Base-by-base conservation (phyloP, 2,329 filamentous ascomycete genomes). In the Corynespora cassiicola region DNA sequence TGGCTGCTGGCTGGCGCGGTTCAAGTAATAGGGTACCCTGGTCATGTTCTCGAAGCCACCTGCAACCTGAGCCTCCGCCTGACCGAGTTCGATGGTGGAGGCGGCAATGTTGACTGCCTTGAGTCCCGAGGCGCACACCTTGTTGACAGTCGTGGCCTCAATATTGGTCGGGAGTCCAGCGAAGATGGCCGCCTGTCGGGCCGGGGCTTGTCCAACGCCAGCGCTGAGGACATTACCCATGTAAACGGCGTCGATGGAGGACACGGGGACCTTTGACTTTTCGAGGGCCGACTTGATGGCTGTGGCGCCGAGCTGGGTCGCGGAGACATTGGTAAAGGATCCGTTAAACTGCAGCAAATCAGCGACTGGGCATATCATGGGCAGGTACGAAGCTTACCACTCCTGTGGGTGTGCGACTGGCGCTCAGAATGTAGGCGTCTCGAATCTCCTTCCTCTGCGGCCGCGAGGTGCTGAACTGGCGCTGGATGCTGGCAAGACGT, bases 31-130 rank as follows among this genome's bases (percentile, higher is more conserved):
- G 3, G 94, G 94, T 4, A 96, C 90, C 24, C 87, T 81, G 5
- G 88, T 89, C 94, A 99, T 99, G 71, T 89, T 96, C 75, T 99
- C 94, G 88, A 99, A 96, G 36, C 94, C 94, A 47, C 94, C 94
- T 1, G 94, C 94, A 6, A 97, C 79, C 66, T 95, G 88, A 0
- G 88, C 91, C 60, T 95, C 88, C 11, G 90, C 82, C 7, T 95
- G 79, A 5, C 94, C 92, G 8, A 99, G 81, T 71, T 96, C 89
- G 56, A 97, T 96, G 63, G 95, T 94, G 63, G 96, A 90, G 1
- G 92, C 92, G 1, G 92, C 94, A 28, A 97, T 80, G 15, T 81
- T 84, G 4, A 97, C 90, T 2, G 94, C 88, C 71, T 99, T 99
- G 52, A 99, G 77, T 5, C 94, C 94, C 0, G 91, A 96, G 4